Percentiles rank a stretch among this genome's conserved stretches.
phyloP scores from a whole-genome alignment of 345 rosid species.

The Raphanus raphanistrum region DNA sequence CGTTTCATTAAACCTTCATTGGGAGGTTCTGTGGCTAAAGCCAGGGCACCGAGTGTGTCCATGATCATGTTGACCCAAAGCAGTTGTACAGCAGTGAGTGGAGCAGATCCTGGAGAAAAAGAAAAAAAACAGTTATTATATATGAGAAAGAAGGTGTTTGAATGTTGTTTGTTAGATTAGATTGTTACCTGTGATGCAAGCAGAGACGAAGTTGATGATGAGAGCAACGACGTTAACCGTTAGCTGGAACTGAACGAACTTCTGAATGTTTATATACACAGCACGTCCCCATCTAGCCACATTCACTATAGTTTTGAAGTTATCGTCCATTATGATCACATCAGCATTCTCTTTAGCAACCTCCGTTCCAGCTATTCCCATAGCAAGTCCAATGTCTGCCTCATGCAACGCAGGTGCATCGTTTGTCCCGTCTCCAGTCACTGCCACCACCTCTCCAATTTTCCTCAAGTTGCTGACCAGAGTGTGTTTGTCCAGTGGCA shows the following conservation, averaged over 20 bases:
- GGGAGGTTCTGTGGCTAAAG: slow-evolving; percentile 84
- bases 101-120: slow-evolving; percentile 58
- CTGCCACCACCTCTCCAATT: slow-evolving; percentile 75
- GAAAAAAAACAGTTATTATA: neutral
- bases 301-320: slow-evolving; percentile 68
- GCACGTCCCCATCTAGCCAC: slow-evolving; percentile 85
- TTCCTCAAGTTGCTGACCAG: slow-evolving; percentile 49
- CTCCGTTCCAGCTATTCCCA: slow-evolving; percentile 98
- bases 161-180: neutral
- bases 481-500: slow-evolving; percentile 60
- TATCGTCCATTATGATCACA: slow-evolving; percentile 85
- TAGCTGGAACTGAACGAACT: slow-evolving; percentile 80
- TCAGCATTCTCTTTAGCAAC: slow-evolving; percentile 85
- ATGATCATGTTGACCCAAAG: slow-evolving; percentile 91
- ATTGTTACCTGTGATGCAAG: slow-evolving; percentile 62
- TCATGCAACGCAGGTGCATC: slow-evolving; percentile 95
- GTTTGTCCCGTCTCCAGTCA: slow-evolving; percentile 96
- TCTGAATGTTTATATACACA: slow-evolving; percentile 79
- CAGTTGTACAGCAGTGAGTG: slow-evolving; percentile 78
- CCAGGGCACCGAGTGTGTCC: slow-evolving; percentile 89
- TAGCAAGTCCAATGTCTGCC: slow-evolving; percentile 93
- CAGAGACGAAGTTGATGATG: slow-evolving; percentile 66
- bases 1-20: slow-evolving; percentile 70
- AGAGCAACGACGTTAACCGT: slow-evolving; percentile 78
- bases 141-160: neutral